Evolutionary conservation across 73 alveolate genomes (phyloP).

Genomic region (Blepharisma japonicum): DNA sequence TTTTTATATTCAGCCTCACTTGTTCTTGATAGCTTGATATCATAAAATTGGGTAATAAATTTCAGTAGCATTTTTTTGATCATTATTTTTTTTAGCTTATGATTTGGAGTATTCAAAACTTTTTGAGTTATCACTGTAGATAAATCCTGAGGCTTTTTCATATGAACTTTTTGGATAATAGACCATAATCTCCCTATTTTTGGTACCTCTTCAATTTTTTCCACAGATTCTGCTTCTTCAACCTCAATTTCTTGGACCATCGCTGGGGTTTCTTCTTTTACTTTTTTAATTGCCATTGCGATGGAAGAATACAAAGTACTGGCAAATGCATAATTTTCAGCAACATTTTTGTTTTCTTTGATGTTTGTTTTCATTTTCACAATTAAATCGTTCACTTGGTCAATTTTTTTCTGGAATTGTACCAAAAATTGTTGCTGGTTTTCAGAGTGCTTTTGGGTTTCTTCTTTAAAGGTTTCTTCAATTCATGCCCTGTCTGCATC

Average conservation of each 20-base stretch:
- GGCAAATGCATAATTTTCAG: too few relatives aligned
- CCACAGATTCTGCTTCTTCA: background rate
- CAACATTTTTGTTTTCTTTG: too few relatives aligned
- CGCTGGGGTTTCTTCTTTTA: background rate
- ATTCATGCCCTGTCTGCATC: background rate
- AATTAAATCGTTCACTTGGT: background rate
- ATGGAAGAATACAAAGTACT: background rate
- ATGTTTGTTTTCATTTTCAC: background rate
- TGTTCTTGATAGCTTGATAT: background rate
- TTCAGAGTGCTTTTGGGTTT: background rate
- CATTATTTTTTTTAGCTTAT: background rate
- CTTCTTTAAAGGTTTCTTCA: background rate
- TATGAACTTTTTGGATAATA: background rate
- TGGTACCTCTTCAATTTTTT: background rate
- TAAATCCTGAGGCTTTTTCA: conserved; percentile 3
- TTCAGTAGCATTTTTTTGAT: conserved; percentile 1
- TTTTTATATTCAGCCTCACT: conserved; percentile 15
- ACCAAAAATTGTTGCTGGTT: background rate
- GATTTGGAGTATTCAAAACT: conserved; percentile 8
- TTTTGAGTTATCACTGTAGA: background rate
- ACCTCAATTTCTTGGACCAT: background rate
- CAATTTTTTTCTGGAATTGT: background rate
- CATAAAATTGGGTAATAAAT: background rate
- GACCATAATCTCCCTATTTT: background rate
- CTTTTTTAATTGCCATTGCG: background rate